Evolutionary conservation across 2,329 filamentous ascomycete genomes (phyloP).

Genomic region (Calonectria montana): DNA sequence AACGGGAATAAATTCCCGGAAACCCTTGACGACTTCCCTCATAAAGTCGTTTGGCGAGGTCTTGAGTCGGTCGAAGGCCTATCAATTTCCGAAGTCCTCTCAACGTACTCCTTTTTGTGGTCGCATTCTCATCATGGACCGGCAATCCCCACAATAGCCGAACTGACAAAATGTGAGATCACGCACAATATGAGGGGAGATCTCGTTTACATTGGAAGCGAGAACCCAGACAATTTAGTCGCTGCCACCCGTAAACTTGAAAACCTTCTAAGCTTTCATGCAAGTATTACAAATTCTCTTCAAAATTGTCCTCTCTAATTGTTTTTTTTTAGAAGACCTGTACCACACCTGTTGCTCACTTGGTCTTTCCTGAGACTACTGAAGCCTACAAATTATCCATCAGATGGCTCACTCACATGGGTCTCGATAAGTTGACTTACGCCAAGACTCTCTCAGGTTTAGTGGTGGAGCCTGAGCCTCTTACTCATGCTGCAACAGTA

Average conservation of each 20-base stretch:
- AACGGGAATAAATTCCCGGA: conserved; percentile 38
- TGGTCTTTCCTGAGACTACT: conserved; percentile 35
- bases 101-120: conserved; percentile 30
- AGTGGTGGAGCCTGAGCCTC: conserved; percentile 27
- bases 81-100: conserved; percentile 28
- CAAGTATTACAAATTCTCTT: conserved; percentile 4
- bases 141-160: conserved; percentile 27
- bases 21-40: conserved; percentile 21
- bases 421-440: conserved; percentile 42
- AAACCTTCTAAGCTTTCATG: conserved; percentile 30
- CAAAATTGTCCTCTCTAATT: conserved; percentile 22
- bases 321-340: conserved; percentile 28
- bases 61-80: conserved; percentile 26
- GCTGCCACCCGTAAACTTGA: conserved; percentile 35
- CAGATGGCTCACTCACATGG: conserved; percentile 42
- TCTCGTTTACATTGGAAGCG: conserved; percentile 44
- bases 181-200: conserved; percentile 43
- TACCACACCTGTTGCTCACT: conserved; percentile 28
- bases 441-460: conserved; percentile 9
- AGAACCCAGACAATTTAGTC: conserved; percentile 18
- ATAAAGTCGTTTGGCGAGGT: conserved; percentile 43
- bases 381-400: conserved; percentile 31
- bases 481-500: conserved; percentile 33
- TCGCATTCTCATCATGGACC: not conserved
- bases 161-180: conserved; percentile 33